phyloP scores from a whole-genome alignment of 306 rosid species.

The Sesbania bispinosa region DNA sequence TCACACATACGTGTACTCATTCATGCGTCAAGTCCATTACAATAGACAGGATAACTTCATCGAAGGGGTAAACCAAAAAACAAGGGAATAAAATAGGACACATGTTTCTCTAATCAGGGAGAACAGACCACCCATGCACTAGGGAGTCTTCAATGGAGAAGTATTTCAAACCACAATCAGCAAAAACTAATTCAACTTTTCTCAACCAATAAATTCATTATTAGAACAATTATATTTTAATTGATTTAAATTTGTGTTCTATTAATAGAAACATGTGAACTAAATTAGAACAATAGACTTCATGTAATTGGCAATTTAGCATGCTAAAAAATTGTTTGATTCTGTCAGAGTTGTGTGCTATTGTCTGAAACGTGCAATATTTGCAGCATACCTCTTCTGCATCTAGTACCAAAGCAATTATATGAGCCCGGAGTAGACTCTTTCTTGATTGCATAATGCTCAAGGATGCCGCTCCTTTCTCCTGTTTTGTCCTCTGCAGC shows the following conservation, averaged over 20 bases:
- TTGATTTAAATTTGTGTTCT: not conserved
- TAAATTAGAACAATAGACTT: not conserved
- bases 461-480: conserved; percentile 90
- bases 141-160: conserved; percentile 2
- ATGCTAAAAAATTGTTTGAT: not conserved
- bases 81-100: not conserved
- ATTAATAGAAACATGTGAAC: conserved; percentile 4
- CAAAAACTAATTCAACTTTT: not conserved
- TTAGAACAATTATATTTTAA: conserved; percentile 13
- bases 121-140: not conserved
- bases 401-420: conserved; percentile 90
- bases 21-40: no score
- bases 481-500: conserved; percentile 84
- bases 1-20: not conserved
- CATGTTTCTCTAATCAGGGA: not conserved
- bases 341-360: not conserved
- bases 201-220: conserved; percentile 9
- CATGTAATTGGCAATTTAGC: conserved; percentile 2
- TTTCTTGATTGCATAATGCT: conserved; percentile 91
- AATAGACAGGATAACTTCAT: conserved; percentile 8
- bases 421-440: conserved; percentile 92
- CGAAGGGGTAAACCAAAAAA: not conserved
- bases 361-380: conserved; percentile 8
- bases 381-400: conserved; percentile 72
- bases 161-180: conserved; percentile 7